Conservation (phyloP, 192 early-diverging fungal genomes). For the Mortierella alpina region DNA sequence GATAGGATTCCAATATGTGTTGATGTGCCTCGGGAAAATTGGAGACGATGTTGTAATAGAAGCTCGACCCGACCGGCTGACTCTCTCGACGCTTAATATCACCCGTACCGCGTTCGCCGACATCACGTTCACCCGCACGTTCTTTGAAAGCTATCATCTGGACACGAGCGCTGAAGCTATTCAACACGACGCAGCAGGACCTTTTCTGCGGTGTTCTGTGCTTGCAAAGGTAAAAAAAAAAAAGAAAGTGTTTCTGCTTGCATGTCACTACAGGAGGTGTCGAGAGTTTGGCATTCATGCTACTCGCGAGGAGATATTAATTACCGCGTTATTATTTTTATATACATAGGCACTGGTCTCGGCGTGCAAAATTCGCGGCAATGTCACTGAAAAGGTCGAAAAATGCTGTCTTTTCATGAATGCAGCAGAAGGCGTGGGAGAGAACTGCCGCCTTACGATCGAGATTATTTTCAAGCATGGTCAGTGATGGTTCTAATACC, state of each 20-base stretch:
- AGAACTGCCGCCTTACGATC: constrained; percentile 35
- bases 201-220: constrained; percentile 37
- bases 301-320: no score
- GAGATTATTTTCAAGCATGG: constrained; percentile 49
- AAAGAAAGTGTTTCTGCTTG: not conserved
- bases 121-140: constrained; percentile 65
- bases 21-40: constrained; percentile 70
- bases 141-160: constrained; percentile 74
- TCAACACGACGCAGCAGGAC: constrained; percentile 21
- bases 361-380: constrained; percentile 41
- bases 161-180: constrained; percentile 32
- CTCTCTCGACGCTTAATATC: constrained; percentile 72
- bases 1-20: constrained; percentile 64
- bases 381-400: constrained; percentile 39
- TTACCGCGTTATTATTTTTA: not conserved
- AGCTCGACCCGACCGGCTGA: constrained; percentile 61
- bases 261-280: not conserved
- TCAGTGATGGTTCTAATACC: not conserved
- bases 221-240: constrained; percentile 27
- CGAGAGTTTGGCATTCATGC: not conserved
- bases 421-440: constrained; percentile 42
- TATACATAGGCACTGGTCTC: constrained; percentile 37
- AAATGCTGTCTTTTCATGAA: constrained; percentile 39
- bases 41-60: constrained; percentile 74
- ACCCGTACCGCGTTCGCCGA: constrained; percentile 73